Conservation (phyloP, 1,139 yeast species). For the Geotrichum carabidarum region DNA sequence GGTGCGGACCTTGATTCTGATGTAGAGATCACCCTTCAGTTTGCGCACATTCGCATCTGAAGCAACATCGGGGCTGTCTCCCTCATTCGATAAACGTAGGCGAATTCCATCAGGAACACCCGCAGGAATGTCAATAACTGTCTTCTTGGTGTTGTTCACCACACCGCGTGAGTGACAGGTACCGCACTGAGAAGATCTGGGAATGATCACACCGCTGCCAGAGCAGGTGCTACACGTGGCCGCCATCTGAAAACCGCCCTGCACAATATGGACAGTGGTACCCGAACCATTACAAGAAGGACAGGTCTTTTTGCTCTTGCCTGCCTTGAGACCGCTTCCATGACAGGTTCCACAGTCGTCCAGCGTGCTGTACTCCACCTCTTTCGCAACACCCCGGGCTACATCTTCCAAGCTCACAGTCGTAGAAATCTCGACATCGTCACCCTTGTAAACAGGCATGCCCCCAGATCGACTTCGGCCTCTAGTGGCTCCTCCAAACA, state of each 20-base stretch:
- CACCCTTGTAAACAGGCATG: conserved; percentile 79
- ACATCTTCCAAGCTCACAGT: conserved; percentile 80
- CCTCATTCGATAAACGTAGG: conserved; percentile 79
- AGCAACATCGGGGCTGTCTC: conserved; percentile 70
- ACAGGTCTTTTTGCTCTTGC: conserved; percentile 75
- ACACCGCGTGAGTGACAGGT: conserved; percentile 91
- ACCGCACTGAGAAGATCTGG: conserved; percentile 63
- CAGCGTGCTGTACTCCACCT: conserved; percentile 66
- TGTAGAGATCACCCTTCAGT: conserved; percentile 79
- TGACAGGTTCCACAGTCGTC: conserved; percentile 75
- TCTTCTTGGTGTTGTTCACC: conserved; percentile 57
- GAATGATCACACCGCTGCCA: conserved; percentile 80
- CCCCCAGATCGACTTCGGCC: conserved; percentile 29
- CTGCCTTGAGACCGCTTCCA: conserved; percentile 79
- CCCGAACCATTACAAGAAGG: conserved; percentile 91
- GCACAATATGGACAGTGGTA: conserved; percentile 73
- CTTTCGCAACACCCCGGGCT: conserved; percentile 65
- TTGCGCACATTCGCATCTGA: conserved; percentile 48
- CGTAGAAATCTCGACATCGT: conserved; percentile 76
- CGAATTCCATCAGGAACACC: conserved; percentile 87
- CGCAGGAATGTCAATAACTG: conserved; percentile 78
- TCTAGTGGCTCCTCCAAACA: conserved; percentile 51
- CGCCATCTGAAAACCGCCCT: conserved; percentile 96
- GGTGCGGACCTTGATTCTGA: conserved; percentile 69
- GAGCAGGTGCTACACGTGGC: conserved; percentile 84